Conservation (phyloP, 257 asterid genomes). For the Gentiana macrophylla region DNA sequence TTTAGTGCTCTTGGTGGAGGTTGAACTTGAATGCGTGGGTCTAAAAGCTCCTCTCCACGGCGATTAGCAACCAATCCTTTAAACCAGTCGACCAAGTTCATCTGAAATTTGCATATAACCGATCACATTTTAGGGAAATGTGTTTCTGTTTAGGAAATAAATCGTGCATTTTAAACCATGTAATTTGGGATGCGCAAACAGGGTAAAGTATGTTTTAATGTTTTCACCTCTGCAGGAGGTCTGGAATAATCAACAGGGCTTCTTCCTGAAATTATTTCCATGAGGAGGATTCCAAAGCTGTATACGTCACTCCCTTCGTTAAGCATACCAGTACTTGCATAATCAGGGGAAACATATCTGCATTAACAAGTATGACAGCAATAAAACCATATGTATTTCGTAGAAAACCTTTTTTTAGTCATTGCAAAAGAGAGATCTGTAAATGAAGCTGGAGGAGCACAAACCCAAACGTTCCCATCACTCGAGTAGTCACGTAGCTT, state of each 20-base stretch:
- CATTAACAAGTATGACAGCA: constrained; percentile 6
- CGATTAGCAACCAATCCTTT: constrained; percentile 85
- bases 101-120: constrained; percentile 37
- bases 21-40: constrained; percentile 55
- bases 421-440: background rate
- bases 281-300: constrained; percentile 90
- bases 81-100: constrained; percentile 96
- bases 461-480: constrained; percentile 99
- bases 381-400: background rate
- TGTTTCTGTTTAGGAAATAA: no score
- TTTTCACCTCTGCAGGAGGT: constrained; percentile 82
- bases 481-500: constrained; percentile 93
- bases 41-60: constrained; percentile 70
- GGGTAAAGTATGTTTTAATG: background rate
- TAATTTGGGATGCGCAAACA: background rate
- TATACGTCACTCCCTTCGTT: constrained; percentile 90
- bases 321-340: constrained; percentile 97
- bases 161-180: background rate
- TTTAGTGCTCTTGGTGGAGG: constrained; percentile 80
- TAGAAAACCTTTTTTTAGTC: background rate
- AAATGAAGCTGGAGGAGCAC: constrained; percentile 20
- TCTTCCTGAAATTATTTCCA: constrained; percentile 88
- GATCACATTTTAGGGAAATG: background rate
- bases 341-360: constrained; percentile 99
- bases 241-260: constrained; percentile 87